Evolutionary conservation across 1,284 basidiomycete species (phyloP).

Genomic region (Takashimella tepidaria): DNA sequence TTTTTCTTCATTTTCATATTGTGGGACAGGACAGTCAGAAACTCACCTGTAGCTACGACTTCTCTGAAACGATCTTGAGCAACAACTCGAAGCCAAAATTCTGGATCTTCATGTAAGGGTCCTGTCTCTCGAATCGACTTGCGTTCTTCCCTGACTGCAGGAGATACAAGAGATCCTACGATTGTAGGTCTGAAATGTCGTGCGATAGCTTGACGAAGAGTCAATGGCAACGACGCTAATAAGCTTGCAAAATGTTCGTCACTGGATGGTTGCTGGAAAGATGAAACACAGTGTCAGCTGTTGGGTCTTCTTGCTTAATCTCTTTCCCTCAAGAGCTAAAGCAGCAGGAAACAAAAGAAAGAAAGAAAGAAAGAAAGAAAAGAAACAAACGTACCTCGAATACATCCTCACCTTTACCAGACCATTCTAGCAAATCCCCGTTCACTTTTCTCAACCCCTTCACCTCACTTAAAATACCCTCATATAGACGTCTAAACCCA

Average conservation of each 20-base stretch:
- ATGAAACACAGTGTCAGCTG: too few relatives aligned
- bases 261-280: constrained; percentile 65
- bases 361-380: too few relatives aligned
- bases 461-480: constrained; percentile 65
- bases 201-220: constrained; percentile 45
- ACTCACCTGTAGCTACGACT: constrained; percentile 60
- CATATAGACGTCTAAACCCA: constrained; percentile 84
- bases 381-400: constrained; percentile 22
- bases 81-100: constrained; percentile 70
- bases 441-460: constrained; percentile 6
- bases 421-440: constrained; percentile 12
- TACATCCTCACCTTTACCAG: constrained; percentile 12
- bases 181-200: constrained; percentile 22
- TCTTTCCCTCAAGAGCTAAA: too few relatives aligned
- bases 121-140: not conserved
- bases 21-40: not conserved
- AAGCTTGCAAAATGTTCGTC: constrained; percentile 64
- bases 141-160: constrained; percentile 7
- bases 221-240: constrained; percentile 67
- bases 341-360: too few relatives aligned
- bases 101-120: constrained; percentile 55
- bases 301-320: too few relatives aligned
- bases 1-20: not conserved
- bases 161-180: constrained; percentile 13
- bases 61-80: constrained; percentile 57